These are phyloP conservation scores for Gomphus bonarii DNA, from an alignment of 1,284 basidiomycete genomes.

Conservation along the genomic window DNA sequence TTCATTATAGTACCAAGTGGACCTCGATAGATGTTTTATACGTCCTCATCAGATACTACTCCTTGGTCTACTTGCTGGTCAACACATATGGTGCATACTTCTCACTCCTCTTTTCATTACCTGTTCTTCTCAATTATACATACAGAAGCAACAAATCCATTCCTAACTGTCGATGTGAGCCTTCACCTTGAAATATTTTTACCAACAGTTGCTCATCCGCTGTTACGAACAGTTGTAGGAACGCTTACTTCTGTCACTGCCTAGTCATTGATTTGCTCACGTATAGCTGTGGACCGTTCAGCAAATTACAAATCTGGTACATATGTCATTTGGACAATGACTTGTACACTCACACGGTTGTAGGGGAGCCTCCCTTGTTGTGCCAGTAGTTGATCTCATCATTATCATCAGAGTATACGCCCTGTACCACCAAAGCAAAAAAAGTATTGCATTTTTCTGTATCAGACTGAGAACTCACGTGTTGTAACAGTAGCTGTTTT, in stretches of 20 bases:
- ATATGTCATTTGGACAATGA: neutral
- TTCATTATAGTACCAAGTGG: neutral
- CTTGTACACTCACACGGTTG: neutral
- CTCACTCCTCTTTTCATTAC: neutral
- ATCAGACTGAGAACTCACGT: neutral
- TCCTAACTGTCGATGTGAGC: neutral
- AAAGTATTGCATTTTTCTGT: neutral
- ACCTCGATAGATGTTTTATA: neutral
- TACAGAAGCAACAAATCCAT: neutral
- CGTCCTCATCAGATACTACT: conserved; percentile 7
- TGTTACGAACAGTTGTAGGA: conserved; percentile 5
- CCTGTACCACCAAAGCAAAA: neutral
- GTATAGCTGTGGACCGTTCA: neutral
- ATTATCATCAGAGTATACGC: neutral
- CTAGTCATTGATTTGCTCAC: neutral
- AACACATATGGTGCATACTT: conserved; percentile 2
- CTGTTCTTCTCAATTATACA: neutral
- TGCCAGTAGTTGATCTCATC: neutral
- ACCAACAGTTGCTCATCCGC: neutral
- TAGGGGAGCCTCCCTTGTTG: neutral
- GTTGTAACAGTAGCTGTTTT: neutral
- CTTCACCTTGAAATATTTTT: neutral
- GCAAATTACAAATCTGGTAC: conserved; percentile 1
- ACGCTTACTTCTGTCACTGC: neutral
- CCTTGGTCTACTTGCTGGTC: neutral